phyloP scores from a whole-genome alignment of 441 rosid species.

The Adansonia gregorii region DNA sequence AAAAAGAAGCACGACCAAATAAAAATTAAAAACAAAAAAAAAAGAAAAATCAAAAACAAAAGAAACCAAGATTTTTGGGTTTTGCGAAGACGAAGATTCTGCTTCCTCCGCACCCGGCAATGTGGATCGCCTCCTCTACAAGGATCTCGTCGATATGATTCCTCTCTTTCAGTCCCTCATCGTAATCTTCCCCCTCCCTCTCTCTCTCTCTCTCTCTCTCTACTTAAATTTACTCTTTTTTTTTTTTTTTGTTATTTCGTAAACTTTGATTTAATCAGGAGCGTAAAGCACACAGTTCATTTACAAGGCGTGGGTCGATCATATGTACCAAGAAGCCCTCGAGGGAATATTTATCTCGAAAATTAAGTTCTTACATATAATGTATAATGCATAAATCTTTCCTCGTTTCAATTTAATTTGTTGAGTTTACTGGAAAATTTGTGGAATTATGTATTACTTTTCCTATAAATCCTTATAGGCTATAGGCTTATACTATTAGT shows the following conservation, averaged over 20 bases:
- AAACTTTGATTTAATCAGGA: constrained; percentile 44
- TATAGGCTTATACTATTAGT: not conserved
- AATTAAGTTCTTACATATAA: constrained; percentile 39
- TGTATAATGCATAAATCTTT: too few relatives aligned
- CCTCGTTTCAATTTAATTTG: not conserved
- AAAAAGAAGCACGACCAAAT: too few relatives aligned
- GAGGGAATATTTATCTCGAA: constrained; percentile 63
- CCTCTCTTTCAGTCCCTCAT: constrained; percentile 89
- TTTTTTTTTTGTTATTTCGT: not conserved
- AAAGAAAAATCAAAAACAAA: too few relatives aligned
- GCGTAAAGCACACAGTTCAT: constrained; percentile 74
- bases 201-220: not conserved
- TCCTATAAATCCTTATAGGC: not conserved
- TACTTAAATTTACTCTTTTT: not conserved
- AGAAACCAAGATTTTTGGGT: too few relatives aligned
- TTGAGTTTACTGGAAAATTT: not conserved
- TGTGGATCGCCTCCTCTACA: constrained; percentile 75
- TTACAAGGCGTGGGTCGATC: constrained; percentile 79
- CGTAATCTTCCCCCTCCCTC: constrained; percentile 40
- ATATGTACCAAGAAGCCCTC: constrained; percentile 94
- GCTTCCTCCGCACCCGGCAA: constrained; percentile 37
- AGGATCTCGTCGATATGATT: constrained; percentile 85
- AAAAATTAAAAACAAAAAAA: too few relatives aligned
- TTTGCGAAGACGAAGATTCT: too few relatives aligned
- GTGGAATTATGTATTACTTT: not conserved